Evolutionary conservation across 805 yeast species (phyloP).

Genomic region (Candida broadrunensis): DNA sequence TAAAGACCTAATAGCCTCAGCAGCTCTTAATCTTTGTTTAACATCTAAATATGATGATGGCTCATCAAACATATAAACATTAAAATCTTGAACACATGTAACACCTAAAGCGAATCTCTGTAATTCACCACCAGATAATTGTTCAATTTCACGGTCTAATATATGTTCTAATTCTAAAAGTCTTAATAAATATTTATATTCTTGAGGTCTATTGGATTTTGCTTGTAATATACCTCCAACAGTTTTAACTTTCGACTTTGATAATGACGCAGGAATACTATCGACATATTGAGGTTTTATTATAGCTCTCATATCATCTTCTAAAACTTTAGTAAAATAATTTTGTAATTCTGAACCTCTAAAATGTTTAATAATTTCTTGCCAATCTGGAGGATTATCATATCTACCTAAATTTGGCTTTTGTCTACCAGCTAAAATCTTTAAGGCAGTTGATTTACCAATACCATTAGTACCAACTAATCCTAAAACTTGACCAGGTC

Average conservation of each 20-base stretch:
- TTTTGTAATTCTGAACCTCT: conserved; percentile 98
- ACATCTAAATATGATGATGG: conserved; percentile 98
- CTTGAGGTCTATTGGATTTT: conserved; percentile 69
- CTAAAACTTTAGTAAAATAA: conserved; percentile 89
- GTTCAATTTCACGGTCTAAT: conserved; percentile 80
- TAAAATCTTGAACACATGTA: conserved; percentile 93
- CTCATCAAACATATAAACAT: conserved; percentile 98
- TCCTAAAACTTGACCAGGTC: conserved; percentile 98
- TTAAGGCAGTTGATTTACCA: conserved; percentile 96
- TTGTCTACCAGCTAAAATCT: conserved; percentile 95
- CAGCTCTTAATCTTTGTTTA: conserved; percentile 97
- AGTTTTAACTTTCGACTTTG: conserved; percentile 78
- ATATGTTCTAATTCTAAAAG: conserved; percentile 75
- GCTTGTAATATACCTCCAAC: conserved; percentile 82
- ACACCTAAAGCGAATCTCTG: conserved; percentile 98
- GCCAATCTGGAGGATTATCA: conserved; percentile 98
- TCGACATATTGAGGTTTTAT: conserved; percentile 99
- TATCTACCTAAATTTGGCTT: conserved; percentile 93
- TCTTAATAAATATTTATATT: conserved; percentile 61
- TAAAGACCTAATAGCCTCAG: conserved; percentile 85
- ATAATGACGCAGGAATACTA: conserved; percentile 91
- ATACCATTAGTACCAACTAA: conserved; percentile 99
- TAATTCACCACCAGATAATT: conserved; percentile 96
- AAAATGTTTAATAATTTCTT: conserved; percentile 83
- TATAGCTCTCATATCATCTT: conserved; percentile 92